Base-by-base conservation (phyloP, 768 basidiomycete genomes). In the Thelephora aurantiotincta region DNA sequence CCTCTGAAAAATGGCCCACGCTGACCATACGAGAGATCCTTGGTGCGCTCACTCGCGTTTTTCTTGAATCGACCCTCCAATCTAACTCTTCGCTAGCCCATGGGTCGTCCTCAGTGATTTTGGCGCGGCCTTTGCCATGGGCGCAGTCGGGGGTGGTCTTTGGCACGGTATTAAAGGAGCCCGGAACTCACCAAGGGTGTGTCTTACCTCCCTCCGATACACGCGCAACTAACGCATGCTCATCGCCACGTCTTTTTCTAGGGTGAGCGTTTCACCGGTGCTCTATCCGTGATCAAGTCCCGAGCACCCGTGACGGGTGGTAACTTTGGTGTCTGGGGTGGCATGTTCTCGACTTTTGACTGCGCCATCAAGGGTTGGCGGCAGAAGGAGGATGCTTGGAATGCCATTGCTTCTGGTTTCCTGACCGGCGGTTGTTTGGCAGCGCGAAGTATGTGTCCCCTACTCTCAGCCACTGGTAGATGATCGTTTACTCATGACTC, bases 161-260 rank as follows among this genome's bases (percentile, higher is more conserved):
- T 98, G 94, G 94, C 92, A 97, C 66, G 90, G 92, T 48, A 91
- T 97, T 56, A 98, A 98, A 68, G 94, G 94, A 50, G 91, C 92
- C 6, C 76, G 94, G 57, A 98, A 97, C 67, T 94, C 91, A 51
- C 94, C 94, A 49, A 73, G 87, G 62, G 93, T 93, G 58, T 47
- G 83, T 68, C 1, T 33, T 46, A 26, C 11, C 35, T 14, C 46
- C 42, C 18, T 33, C 37, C 26, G n/a, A n/a, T 33, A 3, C 4
- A 26, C 4, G 38, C 4, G 6, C 14, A 7, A 1, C 14, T 9
- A 41, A 11, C 3, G 12, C n/a, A 18, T 18, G 22, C 16, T 44
- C 33, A 3, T 22, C 11, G 19, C 26, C 4, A 22, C n/a, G 41
- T 14, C 37, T 19, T 18, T 36, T 35, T 18, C 2, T 54, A 94